A percentile compares a stretch with the other conserved stretches of the same genome.
Conservation (phyloP, 2,329 filamentous ascomycete genomes). For the Alternaria triticimaculans region DNA sequence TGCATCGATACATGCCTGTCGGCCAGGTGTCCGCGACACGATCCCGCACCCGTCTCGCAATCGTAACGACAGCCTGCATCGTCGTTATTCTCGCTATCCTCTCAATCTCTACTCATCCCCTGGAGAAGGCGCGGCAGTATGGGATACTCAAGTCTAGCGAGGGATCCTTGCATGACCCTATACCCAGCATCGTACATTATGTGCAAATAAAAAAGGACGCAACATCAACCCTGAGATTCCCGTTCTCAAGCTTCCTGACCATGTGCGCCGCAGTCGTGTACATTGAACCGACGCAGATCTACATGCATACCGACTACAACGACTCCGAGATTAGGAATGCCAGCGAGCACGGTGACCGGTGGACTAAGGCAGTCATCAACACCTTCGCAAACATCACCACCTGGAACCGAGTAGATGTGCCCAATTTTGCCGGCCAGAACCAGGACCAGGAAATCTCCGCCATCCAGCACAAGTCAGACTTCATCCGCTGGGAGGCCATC, state of each 20-base stretch:
- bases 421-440: not conserved
- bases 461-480: not conserved
- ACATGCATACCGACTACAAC: slow-evolving; percentile 33
- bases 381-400: not conserved
- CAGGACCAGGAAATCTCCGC: not conserved
- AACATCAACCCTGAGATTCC: not conserved
- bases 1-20: not conserved
- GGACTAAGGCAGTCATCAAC: slow-evolving; percentile 26
- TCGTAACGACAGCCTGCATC: not conserved
- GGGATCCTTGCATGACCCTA: not conserved
- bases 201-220: not conserved
- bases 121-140: not conserved
- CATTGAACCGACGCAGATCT: slow-evolving; percentile 9
- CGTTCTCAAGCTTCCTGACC: not conserved
- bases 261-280: not conserved
- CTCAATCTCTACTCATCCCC: not conserved
- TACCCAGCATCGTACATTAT: not conserved
- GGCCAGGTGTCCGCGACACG: not conserved
- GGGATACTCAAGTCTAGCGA: not conserved
- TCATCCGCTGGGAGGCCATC: not conserved
- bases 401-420: not conserved
- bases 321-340: slow-evolving; percentile 8
- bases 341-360: slow-evolving; percentile 11
- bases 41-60: not conserved
- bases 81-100: not conserved